Conservation (phyloP, 805 yeast species). For the Nakazawaea pomicola region DNA sequence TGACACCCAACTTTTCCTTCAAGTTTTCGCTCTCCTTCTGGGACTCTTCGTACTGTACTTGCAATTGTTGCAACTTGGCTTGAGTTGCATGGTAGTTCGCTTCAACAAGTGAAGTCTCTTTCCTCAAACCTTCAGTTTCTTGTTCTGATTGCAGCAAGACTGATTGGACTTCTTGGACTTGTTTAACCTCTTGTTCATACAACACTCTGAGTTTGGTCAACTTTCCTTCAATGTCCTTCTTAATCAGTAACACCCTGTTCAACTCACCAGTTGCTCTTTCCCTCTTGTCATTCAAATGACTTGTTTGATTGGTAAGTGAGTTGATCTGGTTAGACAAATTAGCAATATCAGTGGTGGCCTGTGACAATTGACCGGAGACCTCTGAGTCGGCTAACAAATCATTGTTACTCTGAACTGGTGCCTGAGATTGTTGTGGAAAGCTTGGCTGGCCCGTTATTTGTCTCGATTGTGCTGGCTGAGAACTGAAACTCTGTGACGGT, state of each 20-base stretch:
- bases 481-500: slow-evolving; percentile 13
- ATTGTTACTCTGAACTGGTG: slow-evolving; percentile 23
- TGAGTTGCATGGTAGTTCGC: slow-evolving; percentile 73
- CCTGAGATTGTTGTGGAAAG: slow-evolving; percentile 13
- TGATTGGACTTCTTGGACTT: slow-evolving; percentile 67
- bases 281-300: slow-evolving; percentile 64
- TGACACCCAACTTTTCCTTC: slow-evolving; percentile 61
- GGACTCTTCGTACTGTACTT: slow-evolving; percentile 55
- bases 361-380: slow-evolving; percentile 62
- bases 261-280: slow-evolving; percentile 74
- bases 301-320: slow-evolving; percentile 71
- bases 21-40: slow-evolving; percentile 61
- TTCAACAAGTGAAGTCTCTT: slow-evolving; percentile 71
- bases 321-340: slow-evolving; percentile 81
- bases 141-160: slow-evolving; percentile 51
- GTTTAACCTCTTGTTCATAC: slow-evolving; percentile 74
- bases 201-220: slow-evolving; percentile 59
- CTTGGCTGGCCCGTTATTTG: slow-evolving; percentile 1
- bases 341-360: slow-evolving; percentile 81
- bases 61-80: slow-evolving; percentile 55
- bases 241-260: slow-evolving; percentile 57
- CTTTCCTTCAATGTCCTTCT: slow-evolving; percentile 70
- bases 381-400: slow-evolving; percentile 59
- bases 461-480: slow-evolving; percentile 13
- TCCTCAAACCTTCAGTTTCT: slow-evolving; percentile 65